Evolutionary conservation across 768 basidiomycete genomes (phyloP).

Genomic region (Termitomyces sp.): DNA sequence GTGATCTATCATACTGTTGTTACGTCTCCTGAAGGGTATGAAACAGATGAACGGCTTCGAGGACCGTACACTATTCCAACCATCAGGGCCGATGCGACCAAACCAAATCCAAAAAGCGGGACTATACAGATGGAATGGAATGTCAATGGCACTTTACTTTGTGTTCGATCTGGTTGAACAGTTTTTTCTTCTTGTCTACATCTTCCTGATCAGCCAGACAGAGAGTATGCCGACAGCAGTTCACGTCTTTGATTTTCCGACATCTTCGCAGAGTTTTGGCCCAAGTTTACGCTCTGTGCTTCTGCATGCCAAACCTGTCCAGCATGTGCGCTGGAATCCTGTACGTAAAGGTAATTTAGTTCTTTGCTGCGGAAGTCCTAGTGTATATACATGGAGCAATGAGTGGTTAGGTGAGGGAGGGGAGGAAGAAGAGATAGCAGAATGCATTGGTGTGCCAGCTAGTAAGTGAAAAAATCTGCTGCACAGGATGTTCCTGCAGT

Average conservation of each 20-base stretch:
- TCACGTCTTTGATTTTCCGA: conserved; percentile 71
- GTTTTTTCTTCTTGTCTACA: neutral
- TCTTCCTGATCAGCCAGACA: conserved; percentile 18
- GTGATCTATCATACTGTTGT: conserved; percentile 11
- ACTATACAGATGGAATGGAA: conserved; percentile 78
- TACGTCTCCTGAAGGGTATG: neutral
- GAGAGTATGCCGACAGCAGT: conserved; percentile 59
- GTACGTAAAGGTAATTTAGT: conserved; percentile 67
- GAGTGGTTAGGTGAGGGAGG: conserved; percentile 64
- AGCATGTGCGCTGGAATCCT: conserved; percentile 78
- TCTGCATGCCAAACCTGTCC: conserved; percentile 56
- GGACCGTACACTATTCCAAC: conserved; percentile 49
- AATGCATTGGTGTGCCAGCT: conserved; percentile 87
- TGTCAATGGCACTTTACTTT: conserved; percentile 62
- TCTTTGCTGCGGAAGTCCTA: conserved; percentile 60
- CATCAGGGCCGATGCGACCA: conserved; percentile 50
- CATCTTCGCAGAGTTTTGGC: conserved; percentile 45
- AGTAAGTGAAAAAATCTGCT: conserved; percentile 40
- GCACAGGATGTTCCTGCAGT: conserved; percentile 10
- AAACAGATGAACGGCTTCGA: conserved; percentile 58
- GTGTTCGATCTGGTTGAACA: conserved; percentile 64
- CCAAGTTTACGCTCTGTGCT: conserved; percentile 65
- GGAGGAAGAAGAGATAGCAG: conserved; percentile 72
- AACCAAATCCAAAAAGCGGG: conserved; percentile 62
- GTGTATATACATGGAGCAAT: conserved; percentile 77